Conservation (phyloP, 1,284 basidiomycete species). For the Ceratobasidium sp. region DNA sequence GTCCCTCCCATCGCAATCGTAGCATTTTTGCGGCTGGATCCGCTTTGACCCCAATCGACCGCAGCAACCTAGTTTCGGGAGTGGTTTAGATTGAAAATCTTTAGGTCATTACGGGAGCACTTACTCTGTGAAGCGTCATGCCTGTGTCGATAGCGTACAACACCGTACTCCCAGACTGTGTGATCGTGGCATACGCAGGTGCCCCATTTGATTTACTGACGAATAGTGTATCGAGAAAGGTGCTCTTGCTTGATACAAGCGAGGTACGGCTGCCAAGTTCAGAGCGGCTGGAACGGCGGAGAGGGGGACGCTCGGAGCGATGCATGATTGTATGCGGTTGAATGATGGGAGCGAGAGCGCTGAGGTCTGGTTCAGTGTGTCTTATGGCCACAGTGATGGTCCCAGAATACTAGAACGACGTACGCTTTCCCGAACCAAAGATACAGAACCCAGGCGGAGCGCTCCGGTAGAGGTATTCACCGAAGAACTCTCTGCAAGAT, state of each 20-base stretch:
- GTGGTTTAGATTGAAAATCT: not conserved
- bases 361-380: not conserved
- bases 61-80: not conserved
- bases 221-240: slow-evolving; percentile 27
- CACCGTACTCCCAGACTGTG: not conserved
- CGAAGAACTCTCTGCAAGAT: not conserved
- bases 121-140: slow-evolving; percentile 27
- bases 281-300: not conserved
- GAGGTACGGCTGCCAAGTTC: not conserved
- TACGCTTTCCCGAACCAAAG: not conserved
- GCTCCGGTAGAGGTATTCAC: slow-evolving; percentile 17
- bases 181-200: slow-evolving; percentile 34
- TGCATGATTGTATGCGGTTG: slow-evolving; percentile 7
- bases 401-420: not conserved
- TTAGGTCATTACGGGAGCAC: not conserved
- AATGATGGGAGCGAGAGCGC: not conserved
- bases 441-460: not conserved
- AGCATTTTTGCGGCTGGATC: not conserved
- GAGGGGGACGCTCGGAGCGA: not conserved
- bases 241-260: slow-evolving; percentile 5
- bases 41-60: slow-evolving; percentile 7
- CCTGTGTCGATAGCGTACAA: slow-evolving; percentile 23
- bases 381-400: not conserved
- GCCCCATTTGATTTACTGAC: slow-evolving; percentile 1
- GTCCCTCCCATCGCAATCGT: not conserved